Percentiles rank a stretch among this genome's conserved stretches.
Conservation (phyloP, 2,329 filamentous ascomycete species). For the Clonostachys chloroleuca region DNA sequence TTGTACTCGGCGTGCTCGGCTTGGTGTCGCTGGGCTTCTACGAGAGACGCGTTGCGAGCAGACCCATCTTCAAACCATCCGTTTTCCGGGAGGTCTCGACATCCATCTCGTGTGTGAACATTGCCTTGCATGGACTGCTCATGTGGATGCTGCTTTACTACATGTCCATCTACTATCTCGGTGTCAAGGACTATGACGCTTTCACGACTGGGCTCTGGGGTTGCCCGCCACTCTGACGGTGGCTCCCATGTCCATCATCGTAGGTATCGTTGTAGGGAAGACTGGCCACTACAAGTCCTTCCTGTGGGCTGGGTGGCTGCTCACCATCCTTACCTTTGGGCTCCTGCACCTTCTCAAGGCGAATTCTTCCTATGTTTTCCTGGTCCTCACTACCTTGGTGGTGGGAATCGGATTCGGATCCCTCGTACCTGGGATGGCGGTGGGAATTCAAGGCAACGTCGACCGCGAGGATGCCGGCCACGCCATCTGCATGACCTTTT, state of each 20-base stretch:
- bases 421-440: constrained; percentile 58
- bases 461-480: constrained; percentile 10
- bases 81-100: constrained; percentile 12
- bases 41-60: constrained; percentile 6
- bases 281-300: constrained; percentile 58
- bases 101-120: constrained; percentile 10
- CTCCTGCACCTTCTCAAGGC: constrained; percentile 41
- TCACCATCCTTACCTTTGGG: constrained; percentile 55
- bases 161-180: constrained; percentile 16
- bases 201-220: constrained; percentile 34
- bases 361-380: constrained; percentile 43
- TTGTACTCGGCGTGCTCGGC: constrained; percentile 48
- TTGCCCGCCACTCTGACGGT: constrained; percentile 61
- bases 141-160: constrained; percentile 21
- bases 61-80: constrained; percentile 13
- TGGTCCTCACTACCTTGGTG: constrained; percentile 58
- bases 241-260: constrained; percentile 52
- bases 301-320: constrained; percentile 56
- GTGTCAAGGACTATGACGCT: constrained; percentile 10
- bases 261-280: constrained; percentile 47
- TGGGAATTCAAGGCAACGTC: constrained; percentile 54
- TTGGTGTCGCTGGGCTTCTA: constrained; percentile 22
- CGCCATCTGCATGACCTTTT: constrained; percentile 15
- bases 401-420: constrained; percentile 59
- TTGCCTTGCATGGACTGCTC: constrained; percentile 13